Conservation (phyloP, 2,329 filamentous ascomycete genomes). For the Fusarium brachygibbosum region DNA sequence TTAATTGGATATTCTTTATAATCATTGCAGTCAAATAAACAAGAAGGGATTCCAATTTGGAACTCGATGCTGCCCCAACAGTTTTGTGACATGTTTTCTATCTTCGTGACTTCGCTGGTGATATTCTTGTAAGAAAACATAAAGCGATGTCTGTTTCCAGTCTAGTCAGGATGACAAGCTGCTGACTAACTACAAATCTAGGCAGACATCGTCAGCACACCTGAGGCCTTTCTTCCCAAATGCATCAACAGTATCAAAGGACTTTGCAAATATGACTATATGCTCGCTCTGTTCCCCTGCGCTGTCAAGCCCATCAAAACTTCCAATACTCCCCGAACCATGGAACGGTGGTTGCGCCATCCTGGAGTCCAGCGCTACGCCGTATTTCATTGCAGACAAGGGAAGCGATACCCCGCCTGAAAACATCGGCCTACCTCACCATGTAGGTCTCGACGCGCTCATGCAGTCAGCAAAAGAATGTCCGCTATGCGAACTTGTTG, state of each 20-base stretch:
- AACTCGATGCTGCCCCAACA: accelerated
- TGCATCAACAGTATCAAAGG: background rate
- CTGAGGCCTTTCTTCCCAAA: background rate
- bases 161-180: background rate
- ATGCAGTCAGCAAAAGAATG: background rate
- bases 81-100: background rate
- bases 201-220: background rate
- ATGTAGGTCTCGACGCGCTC: background rate
- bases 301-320: background rate
- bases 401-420: background rate
- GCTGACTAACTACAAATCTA: background rate
- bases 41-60: slow-evolving; percentile 1
- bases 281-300: background rate
- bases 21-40: slow-evolving; percentile 12
- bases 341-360: background rate
- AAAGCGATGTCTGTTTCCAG: background rate
- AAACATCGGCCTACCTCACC: background rate
- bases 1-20: slow-evolving; percentile 19
- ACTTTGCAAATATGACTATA: background rate
- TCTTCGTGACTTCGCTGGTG: too few species aligned
- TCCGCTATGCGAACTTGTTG: background rate
- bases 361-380: background rate
- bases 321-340: background rate
- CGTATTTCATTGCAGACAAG: background rate
- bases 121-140: background rate